Evolutionary conservation across 2,329 filamentous ascomycete genomes (phyloP), one percentile per base, ranked within the genome.

Genomic region (Cladophialophora exuberans): DNA sequence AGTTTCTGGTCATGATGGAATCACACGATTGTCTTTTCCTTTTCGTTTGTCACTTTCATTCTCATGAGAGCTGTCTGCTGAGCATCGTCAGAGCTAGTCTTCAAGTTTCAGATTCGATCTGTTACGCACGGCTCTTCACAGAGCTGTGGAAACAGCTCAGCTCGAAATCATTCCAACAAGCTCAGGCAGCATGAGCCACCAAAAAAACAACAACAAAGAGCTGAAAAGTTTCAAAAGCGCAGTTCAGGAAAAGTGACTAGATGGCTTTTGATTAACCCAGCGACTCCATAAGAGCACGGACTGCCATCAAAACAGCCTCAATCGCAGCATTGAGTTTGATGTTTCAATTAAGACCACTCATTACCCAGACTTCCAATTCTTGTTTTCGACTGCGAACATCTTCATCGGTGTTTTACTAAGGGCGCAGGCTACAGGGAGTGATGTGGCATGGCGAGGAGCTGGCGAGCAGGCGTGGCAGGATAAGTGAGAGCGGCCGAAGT

Each of bases 1-100:
- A 57, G 59, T 56, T 56, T 54, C 51, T 41, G 25, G 38, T 35
- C 57, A 50, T 56, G 49, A 46, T 38, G 33, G 46, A 51, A 54
- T 43, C 47, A 51, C 26, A 25, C 36, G 35, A 48, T 15, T 13
- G 7, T 28, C 9, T 39, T 39, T 10, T 31, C 28, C 23, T 18
- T 30, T 38, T 49, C 33, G 9, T 48, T 23, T n/a, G 2, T 23
- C 11, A 42, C 39, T 39, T 28, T n/a, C 17, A 38, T 49, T 20
- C 23, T 17, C 42, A 26, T 10, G 42, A 15, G n/a, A n/a, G n/a
- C n/a, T n/a, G n/a, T n/a, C n/a, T n/a, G n/a, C n/a, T n/a, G n/a
- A n/a, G n/a, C n/a, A n/a, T n/a, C n/a, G n/a, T n/a, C n/a, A n/a
- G n/a, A n/a, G n/a, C n/a, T n/a, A n/a, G n/a, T n/a, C n/a, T n/a